Base-by-base conservation (phyloP, 306 rosid species). In the Quercus glauca region DNA sequence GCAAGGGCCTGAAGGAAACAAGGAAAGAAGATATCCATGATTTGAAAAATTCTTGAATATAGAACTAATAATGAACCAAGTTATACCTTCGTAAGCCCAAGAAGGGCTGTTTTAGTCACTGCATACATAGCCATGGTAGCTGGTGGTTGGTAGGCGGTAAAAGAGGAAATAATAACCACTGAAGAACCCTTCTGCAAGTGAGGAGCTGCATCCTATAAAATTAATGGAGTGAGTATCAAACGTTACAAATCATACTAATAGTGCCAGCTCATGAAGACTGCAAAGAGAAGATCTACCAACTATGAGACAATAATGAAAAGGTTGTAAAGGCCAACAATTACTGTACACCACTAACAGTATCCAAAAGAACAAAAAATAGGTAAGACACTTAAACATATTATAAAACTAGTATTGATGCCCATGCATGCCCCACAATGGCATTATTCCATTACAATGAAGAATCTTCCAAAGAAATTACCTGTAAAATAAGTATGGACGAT, bases 91-190 rank as follows among this genome's bases (percentile, higher is more conserved):
- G 97, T 86, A 73, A 95, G 94, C 82, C 98, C 99, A 41, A 95
- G 79, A 69, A 95, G 99, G 51, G 98, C 98, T 17, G 99, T 95
- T 86, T 95, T 95, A 77, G 99, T 93, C 78, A 95, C 99, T 41
- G 96, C 99, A 85, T 95, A 95, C 99, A 95, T 91, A 82, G 97
- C 97, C 96, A 93, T 69, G 79, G 91, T 19, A 76, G 92, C 45
- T 8, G 90, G 85, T n/a, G 98, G 98, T 28, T 90, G 59, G 87
- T 13, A 95, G 67, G 87, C 98, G 35, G 92, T 79, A 29, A 95
- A 89, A 12, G 99, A 95, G 69, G 99, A 95, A 85, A 95, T 86
- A 28, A 95, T 67, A 82, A 95, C 89, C 7, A 95, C 94, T 11
- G 99, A 89, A 71, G 99, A 93, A 60, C 96, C 96, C 63, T 85